Evolutionary conservation across 2,329 filamentous ascomycete genomes (phyloP).

Genomic region (Phoma herbarum): DNA sequence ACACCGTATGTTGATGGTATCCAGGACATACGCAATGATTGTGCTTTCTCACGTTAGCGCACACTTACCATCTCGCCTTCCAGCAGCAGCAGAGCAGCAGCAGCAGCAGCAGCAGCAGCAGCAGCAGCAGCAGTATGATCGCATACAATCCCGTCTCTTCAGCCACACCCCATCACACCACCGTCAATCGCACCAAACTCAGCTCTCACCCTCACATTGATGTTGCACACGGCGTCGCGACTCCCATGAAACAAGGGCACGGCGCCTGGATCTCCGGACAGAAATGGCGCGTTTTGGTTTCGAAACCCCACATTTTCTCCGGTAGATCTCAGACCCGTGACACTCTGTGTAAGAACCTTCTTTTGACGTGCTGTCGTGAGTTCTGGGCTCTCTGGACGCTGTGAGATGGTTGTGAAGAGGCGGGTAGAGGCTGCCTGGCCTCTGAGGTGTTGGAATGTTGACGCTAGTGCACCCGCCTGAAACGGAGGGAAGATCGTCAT

Average conservation of each 20-base stretch:
- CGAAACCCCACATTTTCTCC: slow-evolving; percentile 27
- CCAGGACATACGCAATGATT: no score
- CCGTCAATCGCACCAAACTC: slow-evolving; percentile 1
- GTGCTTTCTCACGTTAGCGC: not conserved
- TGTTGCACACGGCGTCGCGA: slow-evolving; percentile 16
- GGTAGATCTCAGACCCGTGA: slow-evolving; percentile 19
- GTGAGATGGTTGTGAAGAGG: not conserved
- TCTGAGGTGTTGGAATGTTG: slow-evolving; percentile 11
- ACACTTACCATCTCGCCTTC: not conserved
- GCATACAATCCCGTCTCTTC: slow-evolving; percentile 4
- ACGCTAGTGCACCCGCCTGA: slow-evolving; percentile 19
- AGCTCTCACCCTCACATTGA: not conserved
- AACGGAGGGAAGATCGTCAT: slow-evolving; percentile 11
- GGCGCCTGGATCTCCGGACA: slow-evolving; percentile 15
- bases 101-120: not conserved
- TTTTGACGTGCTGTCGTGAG: slow-evolving; percentile 8
- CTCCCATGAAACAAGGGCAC: slow-evolving; percentile 26
- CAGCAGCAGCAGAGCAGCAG: not conserved
- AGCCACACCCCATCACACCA: slow-evolving; percentile 6
- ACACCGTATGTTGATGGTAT: not conserved
- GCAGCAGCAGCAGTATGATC: not conserved
- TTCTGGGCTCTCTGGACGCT: slow-evolving; percentile 8
- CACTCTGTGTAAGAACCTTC: slow-evolving; percentile 16
- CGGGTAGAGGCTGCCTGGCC: not conserved
- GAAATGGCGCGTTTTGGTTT: slow-evolving; percentile 33